These are phyloP conservation scores for Eucalyptus microcorys DNA, from an alignment of 345 rosid species.

Conservation along the genomic window DNA sequence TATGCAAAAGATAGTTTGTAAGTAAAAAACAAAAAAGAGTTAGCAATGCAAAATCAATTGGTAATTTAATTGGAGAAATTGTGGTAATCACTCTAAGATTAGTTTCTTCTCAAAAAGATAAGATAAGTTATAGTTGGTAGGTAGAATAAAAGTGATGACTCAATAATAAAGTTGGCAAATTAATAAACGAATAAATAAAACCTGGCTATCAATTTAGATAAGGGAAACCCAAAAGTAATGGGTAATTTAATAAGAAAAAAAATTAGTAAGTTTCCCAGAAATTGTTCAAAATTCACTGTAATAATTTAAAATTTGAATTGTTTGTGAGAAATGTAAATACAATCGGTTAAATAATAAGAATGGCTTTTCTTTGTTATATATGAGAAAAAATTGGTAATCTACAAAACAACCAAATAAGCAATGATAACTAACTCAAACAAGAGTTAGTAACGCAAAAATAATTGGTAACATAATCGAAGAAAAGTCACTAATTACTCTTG, in stretches of 20 bases:
- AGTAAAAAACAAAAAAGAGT: background rate
- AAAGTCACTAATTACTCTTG: background rate
- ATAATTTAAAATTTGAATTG: background rate
- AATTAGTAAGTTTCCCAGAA: background rate
- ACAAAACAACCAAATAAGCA: background rate
- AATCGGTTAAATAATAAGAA: background rate
- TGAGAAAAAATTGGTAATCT: background rate
- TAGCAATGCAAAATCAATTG: background rate
- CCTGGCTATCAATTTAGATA: background rate
- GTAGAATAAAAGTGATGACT: background rate
- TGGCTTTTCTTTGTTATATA: background rate
- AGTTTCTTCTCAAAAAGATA: background rate
- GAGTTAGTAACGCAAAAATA: background rate
- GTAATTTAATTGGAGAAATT: background rate
- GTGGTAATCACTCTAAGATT: background rate
- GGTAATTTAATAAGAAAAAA: background rate
- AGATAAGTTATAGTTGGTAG: background rate
- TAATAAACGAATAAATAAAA: background rate
- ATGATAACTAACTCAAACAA: background rate
- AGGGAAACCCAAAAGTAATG: background rate
- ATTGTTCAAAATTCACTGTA: background rate
- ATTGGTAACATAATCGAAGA: background rate
- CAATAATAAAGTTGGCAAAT: background rate
- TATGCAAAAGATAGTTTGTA: background rate
- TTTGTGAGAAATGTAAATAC: background rate